Conservation (phyloP, 176 grass and related monocot genomes). For the Dactylis glomerata region DNA sequence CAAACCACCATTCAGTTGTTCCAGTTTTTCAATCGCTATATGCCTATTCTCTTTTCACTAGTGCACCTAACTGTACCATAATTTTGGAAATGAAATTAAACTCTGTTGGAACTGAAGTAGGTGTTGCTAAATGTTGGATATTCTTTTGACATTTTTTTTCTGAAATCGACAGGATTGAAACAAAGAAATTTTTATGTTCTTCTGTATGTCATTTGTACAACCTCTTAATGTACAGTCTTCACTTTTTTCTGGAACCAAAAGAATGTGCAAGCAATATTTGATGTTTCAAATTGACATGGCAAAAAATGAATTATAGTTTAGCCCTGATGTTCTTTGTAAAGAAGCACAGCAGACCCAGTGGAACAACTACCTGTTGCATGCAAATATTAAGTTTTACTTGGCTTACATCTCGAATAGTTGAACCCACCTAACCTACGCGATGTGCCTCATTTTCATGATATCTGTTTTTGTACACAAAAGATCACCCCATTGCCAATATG, state of each 20-base stretch:
- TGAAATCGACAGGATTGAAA: neutral
- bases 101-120: neutral
- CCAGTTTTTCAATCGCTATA: constrained; percentile 6
- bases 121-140: constrained; percentile 3
- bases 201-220: neutral
- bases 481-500: neutral
- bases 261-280: neutral
- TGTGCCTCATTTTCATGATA: neutral
- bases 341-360: neutral
- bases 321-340: neutral
- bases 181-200: neutral
- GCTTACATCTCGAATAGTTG: neutral
- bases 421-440: neutral
- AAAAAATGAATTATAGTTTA: neutral
- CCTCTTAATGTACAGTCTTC: neutral
- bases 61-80: neutral
- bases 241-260: neutral
- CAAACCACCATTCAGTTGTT: constrained; percentile 1
- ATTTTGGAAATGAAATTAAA: neutral
- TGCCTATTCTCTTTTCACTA: neutral
- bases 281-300: neutral
- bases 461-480: neutral
- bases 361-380: neutral
- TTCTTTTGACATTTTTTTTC: neutral
- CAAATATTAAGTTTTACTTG: constrained; percentile 4